Conservation (phyloP, 148 eudicot genomes). For the Silene latifolia region DNA sequence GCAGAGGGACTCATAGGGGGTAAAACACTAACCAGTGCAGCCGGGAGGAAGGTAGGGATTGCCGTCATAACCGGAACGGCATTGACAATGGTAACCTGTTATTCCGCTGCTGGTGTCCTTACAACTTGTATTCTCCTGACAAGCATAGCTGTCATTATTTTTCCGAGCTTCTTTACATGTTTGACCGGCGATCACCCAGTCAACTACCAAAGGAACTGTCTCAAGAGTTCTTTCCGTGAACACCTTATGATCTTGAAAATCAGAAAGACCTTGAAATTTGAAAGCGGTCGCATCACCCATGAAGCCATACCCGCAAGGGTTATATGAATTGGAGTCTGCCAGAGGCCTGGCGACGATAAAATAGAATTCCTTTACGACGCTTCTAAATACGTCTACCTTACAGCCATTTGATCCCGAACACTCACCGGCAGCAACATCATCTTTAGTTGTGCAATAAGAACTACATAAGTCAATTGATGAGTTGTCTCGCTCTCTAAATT, state of each 20-base stretch:
- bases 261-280: conserved; percentile 30
- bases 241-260: conserved; percentile 34
- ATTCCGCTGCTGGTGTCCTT: conserved; percentile 1
- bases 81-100: conserved; percentile 31
- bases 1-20: not conserved
- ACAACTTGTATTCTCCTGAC: conserved; percentile 26
- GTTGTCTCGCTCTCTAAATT: not conserved
- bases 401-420: conserved; percentile 5
- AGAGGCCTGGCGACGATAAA: not conserved
- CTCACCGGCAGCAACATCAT: conserved; percentile 8
- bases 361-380: not conserved
- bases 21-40: conserved; percentile 22
- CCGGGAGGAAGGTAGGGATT: conserved; percentile 31
- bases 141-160: conserved; percentile 1
- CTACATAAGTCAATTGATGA: conserved; percentile 11
- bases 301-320: conserved; percentile 31
- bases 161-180: conserved; percentile 27
- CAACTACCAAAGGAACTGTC: conserved; percentile 31
- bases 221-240: not conserved
- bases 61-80: conserved; percentile 20
- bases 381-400: not conserved
- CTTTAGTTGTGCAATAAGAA: conserved; percentile 23
- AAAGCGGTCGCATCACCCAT: conserved; percentile 32
- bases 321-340: not conserved
- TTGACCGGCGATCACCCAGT: conserved; percentile 34